Evolutionary conservation across 257 asterid species (phyloP).

Genomic region (Penstemon eatonii): DNA sequence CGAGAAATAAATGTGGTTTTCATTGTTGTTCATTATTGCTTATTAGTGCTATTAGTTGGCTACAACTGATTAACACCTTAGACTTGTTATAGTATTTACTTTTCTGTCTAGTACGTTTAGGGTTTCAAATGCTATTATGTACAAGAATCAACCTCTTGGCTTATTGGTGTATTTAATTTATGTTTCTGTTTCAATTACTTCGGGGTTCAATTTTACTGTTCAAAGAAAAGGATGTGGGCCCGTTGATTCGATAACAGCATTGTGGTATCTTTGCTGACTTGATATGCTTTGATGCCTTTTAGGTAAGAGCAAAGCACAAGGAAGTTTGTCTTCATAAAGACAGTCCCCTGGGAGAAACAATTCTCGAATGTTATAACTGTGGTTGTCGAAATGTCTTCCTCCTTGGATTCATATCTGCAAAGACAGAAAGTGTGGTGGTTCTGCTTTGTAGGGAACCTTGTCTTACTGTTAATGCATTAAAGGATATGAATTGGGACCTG

Average conservation of each 20-base stretch:
- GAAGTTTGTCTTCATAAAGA: constrained; percentile 99
- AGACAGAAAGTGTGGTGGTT: constrained; percentile 96
- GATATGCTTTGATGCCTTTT: constrained; percentile 23
- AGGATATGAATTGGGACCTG: constrained; percentile 99
- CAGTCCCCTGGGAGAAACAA: constrained; percentile 97
- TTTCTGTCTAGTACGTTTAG: neutral
- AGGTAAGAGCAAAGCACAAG: constrained; percentile 99
- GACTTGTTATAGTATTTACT: neutral
- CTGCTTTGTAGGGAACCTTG: constrained; percentile 99
- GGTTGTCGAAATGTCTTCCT: constrained; percentile 98
- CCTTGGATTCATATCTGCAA: constrained; percentile 97
- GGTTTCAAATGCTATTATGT: neutral
- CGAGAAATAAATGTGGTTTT: neutral
- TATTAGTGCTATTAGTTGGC: neutral
- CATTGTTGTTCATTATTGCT: neutral
- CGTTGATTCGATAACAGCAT: neutral
- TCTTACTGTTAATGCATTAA: constrained; percentile 80
- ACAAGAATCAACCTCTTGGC: too few relatives aligned
- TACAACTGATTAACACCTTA: neutral
- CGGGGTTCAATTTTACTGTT: neutral
- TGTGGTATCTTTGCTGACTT: constrained; percentile 4
- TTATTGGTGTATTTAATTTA: too few relatives aligned
- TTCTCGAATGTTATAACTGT: constrained; percentile 94
- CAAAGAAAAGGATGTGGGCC: neutral
- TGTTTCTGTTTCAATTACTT: too few relatives aligned